phyloP scores from a whole-genome alignment of 495 filamentous ascomycete species.

The Cairneyella variabilis region DNA sequence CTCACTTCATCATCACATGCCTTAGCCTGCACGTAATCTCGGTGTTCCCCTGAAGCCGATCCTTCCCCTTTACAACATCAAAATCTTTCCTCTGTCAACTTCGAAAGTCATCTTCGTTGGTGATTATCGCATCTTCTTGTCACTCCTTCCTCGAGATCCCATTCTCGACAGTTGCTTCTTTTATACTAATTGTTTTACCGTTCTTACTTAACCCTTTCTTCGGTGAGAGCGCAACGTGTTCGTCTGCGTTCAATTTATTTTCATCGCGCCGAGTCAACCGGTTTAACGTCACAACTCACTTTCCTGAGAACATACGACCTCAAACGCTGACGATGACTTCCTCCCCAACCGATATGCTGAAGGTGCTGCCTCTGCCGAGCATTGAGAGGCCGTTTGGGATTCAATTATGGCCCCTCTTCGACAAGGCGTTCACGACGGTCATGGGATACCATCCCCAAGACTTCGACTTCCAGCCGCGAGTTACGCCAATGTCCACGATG shows the following conservation, averaged over 20 bases:
- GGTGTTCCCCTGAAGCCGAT: no score
- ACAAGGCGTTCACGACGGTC: slow-evolving; percentile 69
- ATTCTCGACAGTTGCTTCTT: slow-evolving; percentile 17
- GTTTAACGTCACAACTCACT: not conserved
- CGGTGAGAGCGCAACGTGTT: slow-evolving; percentile 2
- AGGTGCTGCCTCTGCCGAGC: slow-evolving; percentile 67
- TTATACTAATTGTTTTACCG: not conserved
- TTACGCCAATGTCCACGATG: slow-evolving; percentile 68
- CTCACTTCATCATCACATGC: no score
- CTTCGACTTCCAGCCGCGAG: slow-evolving; percentile 62
- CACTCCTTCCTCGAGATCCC: slow-evolving; percentile 30
- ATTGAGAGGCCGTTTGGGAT: slow-evolving; percentile 91
- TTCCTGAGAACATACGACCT: slow-evolving; percentile 6
- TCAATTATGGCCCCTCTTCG: slow-evolving; percentile 91
- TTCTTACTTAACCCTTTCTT: not conserved
- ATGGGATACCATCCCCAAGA: slow-evolving; percentile 70
- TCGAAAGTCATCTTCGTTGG: not conserved
- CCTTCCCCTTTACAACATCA: no score
- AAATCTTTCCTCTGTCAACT: no score
- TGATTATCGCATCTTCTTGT: slow-evolving; percentile 20
- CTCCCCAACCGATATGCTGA: slow-evolving; percentile 50
- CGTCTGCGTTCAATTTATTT: not conserved
- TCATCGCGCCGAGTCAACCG: not conserved
- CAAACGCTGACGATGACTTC: slow-evolving; percentile 22
- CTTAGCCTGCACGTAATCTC: no score